phyloP scores from a whole-genome alignment of 768 basidiomycete species.

The Suillus ampliporus region DNA sequence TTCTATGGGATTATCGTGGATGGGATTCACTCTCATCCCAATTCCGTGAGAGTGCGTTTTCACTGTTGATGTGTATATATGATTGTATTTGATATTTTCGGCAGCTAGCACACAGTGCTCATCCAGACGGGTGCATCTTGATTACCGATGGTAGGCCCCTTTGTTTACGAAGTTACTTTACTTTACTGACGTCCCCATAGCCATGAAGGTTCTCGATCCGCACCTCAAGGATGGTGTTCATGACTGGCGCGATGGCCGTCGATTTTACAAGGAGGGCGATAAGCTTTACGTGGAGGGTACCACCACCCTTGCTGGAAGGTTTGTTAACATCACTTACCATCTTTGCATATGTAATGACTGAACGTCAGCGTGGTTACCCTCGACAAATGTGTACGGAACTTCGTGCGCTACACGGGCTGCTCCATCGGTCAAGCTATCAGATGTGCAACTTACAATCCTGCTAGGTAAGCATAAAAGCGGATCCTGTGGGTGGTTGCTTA shows the following conservation, averaged over 20 bases:
- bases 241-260: slow-evolving; percentile 85
- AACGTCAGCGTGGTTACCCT: slow-evolving; percentile 72
- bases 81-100: slow-evolving; percentile 4
- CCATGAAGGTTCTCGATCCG: slow-evolving; percentile 88
- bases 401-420: slow-evolving; percentile 82
- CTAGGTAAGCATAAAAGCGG: slow-evolving; percentile 53
- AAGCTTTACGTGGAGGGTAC: slow-evolving; percentile 86
- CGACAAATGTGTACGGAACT: slow-evolving; percentile 86
- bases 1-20: slow-evolving; percentile 92
- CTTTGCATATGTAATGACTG: not conserved
- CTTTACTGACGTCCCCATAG: slow-evolving; percentile 41
- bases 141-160: slow-evolving; percentile 79
- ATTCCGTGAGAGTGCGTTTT: slow-evolving; percentile 76
- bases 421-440: slow-evolving; percentile 83
- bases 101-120: slow-evolving; percentile 82
- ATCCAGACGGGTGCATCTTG: slow-evolving; percentile 85
- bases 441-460: slow-evolving; percentile 87
- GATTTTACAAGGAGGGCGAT: slow-evolving; percentile 81
- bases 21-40: slow-evolving; percentile 90
- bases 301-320: slow-evolving; percentile 89
- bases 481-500: slow-evolving; percentile 7
- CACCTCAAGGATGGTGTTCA: slow-evolving; percentile 83
- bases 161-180: slow-evolving; percentile 4
- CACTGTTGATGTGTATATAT: not conserved
- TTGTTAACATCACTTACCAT: slow-evolving; percentile 21